These are phyloP conservation scores for Neospermospora avenae DNA, from an alignment of 2,329 filamentous ascomycete species.

Conservation along the genomic window DNA sequence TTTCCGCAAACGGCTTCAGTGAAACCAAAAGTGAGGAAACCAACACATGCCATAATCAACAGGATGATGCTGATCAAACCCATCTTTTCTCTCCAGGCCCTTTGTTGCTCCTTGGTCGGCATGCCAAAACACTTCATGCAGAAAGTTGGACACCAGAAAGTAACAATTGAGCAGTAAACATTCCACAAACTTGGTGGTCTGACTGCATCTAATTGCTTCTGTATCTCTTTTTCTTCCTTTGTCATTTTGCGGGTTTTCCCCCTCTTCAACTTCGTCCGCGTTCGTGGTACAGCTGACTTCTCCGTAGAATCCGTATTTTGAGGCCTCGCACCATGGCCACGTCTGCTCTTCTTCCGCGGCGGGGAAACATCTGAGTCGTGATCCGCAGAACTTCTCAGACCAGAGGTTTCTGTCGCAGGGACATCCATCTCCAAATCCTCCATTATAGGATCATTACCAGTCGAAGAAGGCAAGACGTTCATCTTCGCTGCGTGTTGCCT, in stretches of 20 bases:
- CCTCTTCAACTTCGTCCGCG: conserved; percentile 35
- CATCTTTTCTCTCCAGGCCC: conserved; percentile 98
- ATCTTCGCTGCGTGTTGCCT: conserved; percentile 92
- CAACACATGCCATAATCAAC: conserved; percentile 81
- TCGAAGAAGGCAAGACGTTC: conserved; percentile 84
- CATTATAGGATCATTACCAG: conserved; percentile 83
- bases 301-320: conserved; percentile 23
- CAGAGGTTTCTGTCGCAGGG: conserved; percentile 31
- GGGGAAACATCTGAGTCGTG: conserved; percentile 30
- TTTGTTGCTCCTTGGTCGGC: conserved; percentile 77
- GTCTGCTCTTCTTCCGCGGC: conserved; percentile 24
- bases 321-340: conserved; percentile 27
- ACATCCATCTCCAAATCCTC: conserved; percentile 66
- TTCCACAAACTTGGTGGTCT: conserved; percentile 89
- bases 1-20: conserved; percentile 79
- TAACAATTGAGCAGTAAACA: conserved; percentile 89
- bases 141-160: conserved; percentile 91
- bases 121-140: conserved; percentile 82
- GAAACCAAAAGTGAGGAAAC: conserved; percentile 96
- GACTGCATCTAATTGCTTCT: conserved; percentile 60
- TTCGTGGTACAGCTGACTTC: conserved; percentile 32
- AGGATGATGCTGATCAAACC: conserved; percentile 93
- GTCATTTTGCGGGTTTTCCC: conserved; percentile 61
- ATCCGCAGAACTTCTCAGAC: conserved; percentile 33
- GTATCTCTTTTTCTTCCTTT: conserved; percentile 54